Evolutionary conservation across 148 eudicot species (phyloP).

Genomic region (Fagopyrum esculentum): DNA sequence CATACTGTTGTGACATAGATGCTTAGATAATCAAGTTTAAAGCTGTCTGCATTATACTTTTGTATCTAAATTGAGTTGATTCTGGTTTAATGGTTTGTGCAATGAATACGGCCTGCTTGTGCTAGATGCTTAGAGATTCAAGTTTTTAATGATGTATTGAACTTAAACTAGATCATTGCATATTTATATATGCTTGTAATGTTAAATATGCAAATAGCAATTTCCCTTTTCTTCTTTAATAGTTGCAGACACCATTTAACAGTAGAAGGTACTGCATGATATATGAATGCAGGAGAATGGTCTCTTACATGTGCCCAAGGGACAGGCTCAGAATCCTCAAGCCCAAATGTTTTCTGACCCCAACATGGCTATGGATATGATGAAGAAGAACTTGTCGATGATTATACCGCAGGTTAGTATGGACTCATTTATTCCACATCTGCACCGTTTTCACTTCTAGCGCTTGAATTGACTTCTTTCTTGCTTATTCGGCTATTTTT

Average conservation of each 20-base stretch:
- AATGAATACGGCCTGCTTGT: too few relatives aligned
- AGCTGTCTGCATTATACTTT: too few relatives aligned
- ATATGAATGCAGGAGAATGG: conserved; percentile 75
- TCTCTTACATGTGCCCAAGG: conserved; percentile 85
- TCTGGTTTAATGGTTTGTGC: too few relatives aligned
- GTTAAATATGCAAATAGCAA: not conserved
- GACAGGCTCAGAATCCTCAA: conserved; percentile 79
- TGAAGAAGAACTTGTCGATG: conserved; percentile 99
- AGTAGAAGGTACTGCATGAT: not conserved
- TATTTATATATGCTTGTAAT: not conserved
- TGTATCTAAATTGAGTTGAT: too few relatives aligned
- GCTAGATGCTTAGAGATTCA: too few relatives aligned
- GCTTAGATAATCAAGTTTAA: too few relatives aligned
- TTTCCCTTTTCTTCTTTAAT: not conserved
- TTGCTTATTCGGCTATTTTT: not conserved
- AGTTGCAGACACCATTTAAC: not conserved
- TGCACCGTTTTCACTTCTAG: conserved; percentile 93
- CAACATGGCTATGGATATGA: conserved; percentile 99
- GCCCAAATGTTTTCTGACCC: conserved; percentile 99
- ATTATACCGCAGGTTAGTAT: conserved; percentile 17
- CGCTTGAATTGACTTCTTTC: not conserved
- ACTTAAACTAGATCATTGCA: not conserved
- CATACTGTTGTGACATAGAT: too few relatives aligned
- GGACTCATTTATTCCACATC: conserved; percentile 44
- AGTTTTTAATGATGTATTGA: not conserved